phyloP scores from a whole-genome alignment of 1,284 basidiomycete genomes.

The Singerocomus rubriflavus region DNA sequence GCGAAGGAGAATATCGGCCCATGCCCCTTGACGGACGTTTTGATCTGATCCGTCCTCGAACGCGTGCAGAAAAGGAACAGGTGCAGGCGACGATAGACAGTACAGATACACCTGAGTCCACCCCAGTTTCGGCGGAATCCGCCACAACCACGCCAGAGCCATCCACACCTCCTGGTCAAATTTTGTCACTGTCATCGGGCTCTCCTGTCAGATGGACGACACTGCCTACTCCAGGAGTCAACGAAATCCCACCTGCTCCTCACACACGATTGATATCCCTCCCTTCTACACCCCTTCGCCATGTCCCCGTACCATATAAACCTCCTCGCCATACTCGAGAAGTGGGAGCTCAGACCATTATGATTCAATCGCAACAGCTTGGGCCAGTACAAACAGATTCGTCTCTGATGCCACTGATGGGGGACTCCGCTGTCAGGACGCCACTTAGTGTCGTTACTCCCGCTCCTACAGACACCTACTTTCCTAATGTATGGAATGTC shows the following conservation, averaged over 20 bases:
- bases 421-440: slow-evolving; percentile 70
- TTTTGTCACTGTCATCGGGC: slow-evolving; percentile 17
- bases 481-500: slow-evolving; percentile 72
- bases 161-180: slow-evolving; percentile 27
- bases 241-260: slow-evolving; percentile 47
- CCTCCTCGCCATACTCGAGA: slow-evolving; percentile 17
- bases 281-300: slow-evolving; percentile 30
- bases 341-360: slow-evolving; percentile 21
- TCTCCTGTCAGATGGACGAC: slow-evolving; percentile 37
- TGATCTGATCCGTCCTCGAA: slow-evolving; percentile 73
- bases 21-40: slow-evolving; percentile 80
- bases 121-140: slow-evolving; percentile 7
- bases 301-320: slow-evolving; percentile 17
- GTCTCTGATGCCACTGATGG: slow-evolving; percentile 63
- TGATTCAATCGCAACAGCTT: not conserved
- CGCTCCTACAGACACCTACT: slow-evolving; percentile 63
- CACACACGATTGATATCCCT: slow-evolving; percentile 33
- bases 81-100: not conserved
- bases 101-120: slow-evolving; percentile 6
- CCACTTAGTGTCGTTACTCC: slow-evolving; percentile 60
- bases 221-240: slow-evolving; percentile 54
- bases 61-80: slow-evolving; percentile 32
- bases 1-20: slow-evolving; percentile 30
- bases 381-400: slow-evolving; percentile 34
- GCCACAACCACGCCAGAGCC: slow-evolving; percentile 15